Evolutionary conservation across 805 yeast genomes (phyloP), one percentile per base, ranked within the genome.

Genomic region (Wickerhamomyces canadensis): DNA sequence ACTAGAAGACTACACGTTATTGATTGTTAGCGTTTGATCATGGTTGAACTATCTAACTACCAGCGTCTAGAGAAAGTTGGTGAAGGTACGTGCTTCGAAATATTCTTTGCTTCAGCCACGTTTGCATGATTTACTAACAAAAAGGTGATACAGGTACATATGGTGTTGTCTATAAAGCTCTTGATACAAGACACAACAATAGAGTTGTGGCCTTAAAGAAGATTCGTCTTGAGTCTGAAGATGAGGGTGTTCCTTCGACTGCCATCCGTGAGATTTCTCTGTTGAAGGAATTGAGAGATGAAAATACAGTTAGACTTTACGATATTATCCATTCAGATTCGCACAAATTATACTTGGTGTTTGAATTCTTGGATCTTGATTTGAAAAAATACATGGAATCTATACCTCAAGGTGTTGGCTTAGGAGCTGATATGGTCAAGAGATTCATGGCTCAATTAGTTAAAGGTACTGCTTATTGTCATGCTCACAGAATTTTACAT

Each of bases 241-340:
- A 87, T 60, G 98, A 93, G 60, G 98, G 98, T 15, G 97, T 94
- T 17, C 98, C 98, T 2, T 88, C 97, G 2, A 93, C 98, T 0
- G 98, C 98, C 6, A 93, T 93, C 41, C 74, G 98, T 52, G 98
- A 93, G 58, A 93, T 93, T 50, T 91, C 98, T 2, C 70, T 93
- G 32, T 73, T 93, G 62, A 91, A 93, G 60, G 98, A 93, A 59
- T 73, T 93, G 72, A 77, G 86, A 47, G 96, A 93, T 63, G 95
- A 87, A 43, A 88, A 91, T 61, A 89, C 91, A 36, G 97, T 93
- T 18, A 71, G 95, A 33, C 70, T 93, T 30, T 86, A 81, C 60
- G 96, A 93, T 61, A 93, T 93, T 47, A 94, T 93, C 44, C 98
- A 93, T 60, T 84, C 96, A 2, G 97, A 91, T 60, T 76, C 84